Evolutionary conservation across 1,284 basidiomycete species (phyloP).

Genomic region (Cryptococcus sp.): DNA sequence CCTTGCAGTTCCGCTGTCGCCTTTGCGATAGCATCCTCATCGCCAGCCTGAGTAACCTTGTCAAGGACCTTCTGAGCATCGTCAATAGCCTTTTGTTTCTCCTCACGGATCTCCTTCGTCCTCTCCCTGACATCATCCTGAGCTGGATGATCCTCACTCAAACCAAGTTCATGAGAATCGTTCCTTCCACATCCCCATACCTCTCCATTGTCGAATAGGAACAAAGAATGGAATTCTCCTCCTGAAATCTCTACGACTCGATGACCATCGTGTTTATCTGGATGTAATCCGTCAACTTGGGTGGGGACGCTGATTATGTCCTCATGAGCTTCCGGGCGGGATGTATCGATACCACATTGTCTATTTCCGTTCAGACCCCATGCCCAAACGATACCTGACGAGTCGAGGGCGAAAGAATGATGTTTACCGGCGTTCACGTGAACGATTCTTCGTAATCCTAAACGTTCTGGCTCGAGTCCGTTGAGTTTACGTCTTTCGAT

Average conservation of each 20-base stretch:
- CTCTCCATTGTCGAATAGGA: slow-evolving; percentile 74
- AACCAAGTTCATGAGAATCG: slow-evolving; percentile 72
- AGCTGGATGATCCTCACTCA: slow-evolving; percentile 58
- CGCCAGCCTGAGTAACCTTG: slow-evolving; percentile 15
- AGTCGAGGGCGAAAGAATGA: slow-evolving; percentile 85
- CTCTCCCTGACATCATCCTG: slow-evolving; percentile 51
- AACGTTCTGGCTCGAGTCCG: slow-evolving; percentile 66
- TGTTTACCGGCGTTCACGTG: slow-evolving; percentile 73
- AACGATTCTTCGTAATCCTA: slow-evolving; percentile 71
- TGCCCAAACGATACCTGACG: slow-evolving; percentile 73
- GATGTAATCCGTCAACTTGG: slow-evolving; percentile 63
- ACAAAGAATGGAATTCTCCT: slow-evolving; percentile 82
- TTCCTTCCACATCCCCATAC: slow-evolving; percentile 78
- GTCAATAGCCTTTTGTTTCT: slow-evolving; percentile 35
- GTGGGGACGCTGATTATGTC: slow-evolving; percentile 65
- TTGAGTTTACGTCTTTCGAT: slow-evolving; percentile 77
- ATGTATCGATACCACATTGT: slow-evolving; percentile 55
- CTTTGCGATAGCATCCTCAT: slow-evolving; percentile 35
- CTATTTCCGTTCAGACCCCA: slow-evolving; percentile 85
- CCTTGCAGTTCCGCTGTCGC: slow-evolving; percentile 27
- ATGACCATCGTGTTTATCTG: slow-evolving; percentile 62
- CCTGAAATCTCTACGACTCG: slow-evolving; percentile 56
- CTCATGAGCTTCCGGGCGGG: slow-evolving; percentile 43
- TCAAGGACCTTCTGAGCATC: slow-evolving; percentile 24
- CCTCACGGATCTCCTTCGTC: slow-evolving; percentile 36